Base-by-base conservation (phyloP, 805 yeast species). In the Ogataea paradorogensis region DNA sequence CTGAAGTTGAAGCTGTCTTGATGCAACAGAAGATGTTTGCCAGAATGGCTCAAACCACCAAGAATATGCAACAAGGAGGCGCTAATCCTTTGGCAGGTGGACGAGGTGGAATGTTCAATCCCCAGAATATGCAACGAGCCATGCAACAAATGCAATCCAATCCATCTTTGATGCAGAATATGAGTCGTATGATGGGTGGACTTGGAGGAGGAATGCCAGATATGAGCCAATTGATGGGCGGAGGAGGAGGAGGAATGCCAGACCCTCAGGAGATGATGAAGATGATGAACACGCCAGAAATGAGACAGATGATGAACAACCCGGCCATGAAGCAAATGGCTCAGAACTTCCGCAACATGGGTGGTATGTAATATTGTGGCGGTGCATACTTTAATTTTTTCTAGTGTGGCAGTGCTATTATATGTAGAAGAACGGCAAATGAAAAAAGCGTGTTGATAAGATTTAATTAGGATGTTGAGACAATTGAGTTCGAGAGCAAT, bases 21-120 rank as follows among this genome's bases (percentile, higher is more conserved):
- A 73, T 81, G 67, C 98, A 93, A 66, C 95, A 86, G 62, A 78
- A 84, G 62, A 84, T 88, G 83, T 89, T 93, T 95, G 88, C 95
- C 0, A 73, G 81, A 38, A 86, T 91, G 93, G 96, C 96, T 2
- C 83, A 82, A 60, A 73, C 73, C 32, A 78, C 82, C 70, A 76
- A 67, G 73, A 78, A 65, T 64, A 74, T 66, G 65, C 56, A 55
- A 35, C 71, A 56, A 66, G 80, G 53, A 48, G 72, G 64, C 52
- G 75, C 61, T 60, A 78, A 69, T n/a, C 67, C 69, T 70, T 78
- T 80, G 40, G 70, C 42, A 23, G 42, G 69, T 42, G 72, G 67
- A 15, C 67, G 61, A 35, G 65, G 58, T 24, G 66, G 66, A 9
- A 48, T 52, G 53, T 48, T 57, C 50, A 52, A 48, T 35, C 66